Evolutionary conservation across 202 grass and related monocot species (phyloP).

Genomic region (Hordeum pubiflorum): DNA sequence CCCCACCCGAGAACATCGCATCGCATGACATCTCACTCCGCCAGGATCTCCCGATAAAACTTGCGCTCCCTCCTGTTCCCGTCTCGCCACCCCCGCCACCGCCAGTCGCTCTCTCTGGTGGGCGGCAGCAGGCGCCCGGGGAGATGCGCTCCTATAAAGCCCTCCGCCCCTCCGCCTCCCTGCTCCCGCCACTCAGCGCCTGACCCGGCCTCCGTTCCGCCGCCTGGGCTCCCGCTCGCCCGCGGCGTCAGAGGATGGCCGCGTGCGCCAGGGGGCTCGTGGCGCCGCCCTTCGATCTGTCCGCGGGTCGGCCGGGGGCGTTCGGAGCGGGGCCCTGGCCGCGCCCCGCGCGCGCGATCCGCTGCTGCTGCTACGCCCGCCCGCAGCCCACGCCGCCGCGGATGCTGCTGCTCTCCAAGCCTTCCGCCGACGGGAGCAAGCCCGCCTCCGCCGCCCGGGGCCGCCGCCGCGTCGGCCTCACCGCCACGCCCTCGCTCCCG

Average conservation of each 20-base stretch:
- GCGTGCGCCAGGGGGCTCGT: slow-evolving; percentile 55
- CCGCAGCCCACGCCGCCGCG: slow-evolving; percentile 11
- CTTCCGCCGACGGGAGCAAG: slow-evolving; percentile 33
- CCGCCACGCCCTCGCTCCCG: slow-evolving; percentile 31
- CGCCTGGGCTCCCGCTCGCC: background rate
- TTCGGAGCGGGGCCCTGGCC: background rate
- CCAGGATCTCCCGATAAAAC: slow-evolving; percentile 34
- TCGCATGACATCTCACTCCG: background rate
- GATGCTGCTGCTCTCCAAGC: slow-evolving; percentile 25
- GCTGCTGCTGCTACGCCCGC: slow-evolving; percentile 30
- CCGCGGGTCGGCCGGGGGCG: background rate
- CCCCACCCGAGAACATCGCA: background rate
- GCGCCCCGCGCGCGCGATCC: slow-evolving; percentile 6
- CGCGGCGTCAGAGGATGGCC: slow-evolving; percentile 48
- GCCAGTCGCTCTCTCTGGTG: slow-evolving; percentile 19
- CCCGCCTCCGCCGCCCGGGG: slow-evolving; percentile 20
- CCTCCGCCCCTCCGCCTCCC: slow-evolving; percentile 18
- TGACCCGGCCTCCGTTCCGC: background rate
- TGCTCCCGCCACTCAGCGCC: background rate
- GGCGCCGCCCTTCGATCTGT: slow-evolving; percentile 49
- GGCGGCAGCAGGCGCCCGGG: background rate
- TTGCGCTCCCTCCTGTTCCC: background rate
- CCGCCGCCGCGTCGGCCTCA: slow-evolving; percentile 29
- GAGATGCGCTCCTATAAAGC: slow-evolving; percentile 44
- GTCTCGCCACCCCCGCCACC: slow-evolving; percentile 12